These are phyloP conservation scores for Escovopsis weberi DNA, from an alignment of 2,329 filamentous ascomycete genomes.

Conservation along the genomic window DNA sequence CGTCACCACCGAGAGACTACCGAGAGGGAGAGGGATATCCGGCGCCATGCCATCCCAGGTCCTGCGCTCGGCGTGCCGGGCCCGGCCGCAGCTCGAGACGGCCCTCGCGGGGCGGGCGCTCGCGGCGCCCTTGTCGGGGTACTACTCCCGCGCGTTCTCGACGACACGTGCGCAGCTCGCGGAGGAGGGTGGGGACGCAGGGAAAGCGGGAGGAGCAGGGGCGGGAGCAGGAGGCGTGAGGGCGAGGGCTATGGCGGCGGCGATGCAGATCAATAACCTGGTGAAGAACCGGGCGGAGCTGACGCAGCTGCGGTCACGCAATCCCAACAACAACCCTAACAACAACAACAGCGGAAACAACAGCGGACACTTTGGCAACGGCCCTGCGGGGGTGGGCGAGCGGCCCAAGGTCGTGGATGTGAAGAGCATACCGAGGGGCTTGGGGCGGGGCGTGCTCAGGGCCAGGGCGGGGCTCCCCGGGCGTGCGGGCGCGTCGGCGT, in stretches of 20 bases:
- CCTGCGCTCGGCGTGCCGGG: slow-evolving; percentile 23
- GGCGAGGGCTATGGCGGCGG: slow-evolving; percentile 19
- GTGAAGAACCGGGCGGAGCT: slow-evolving; percentile 12
- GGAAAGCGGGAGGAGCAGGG: slow-evolving; percentile 1
- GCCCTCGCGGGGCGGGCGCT: too few relatives aligned
- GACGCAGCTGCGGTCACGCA: too few relatives aligned
- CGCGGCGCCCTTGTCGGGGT: too few relatives aligned
- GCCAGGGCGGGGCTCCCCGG: slow-evolving; percentile 14
- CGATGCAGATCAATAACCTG: slow-evolving; percentile 20
- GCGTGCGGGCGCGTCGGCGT: not conserved
- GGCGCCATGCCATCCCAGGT: slow-evolving; percentile 23
- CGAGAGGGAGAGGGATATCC: too few relatives aligned
- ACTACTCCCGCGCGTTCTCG: slow-evolving; percentile 23
- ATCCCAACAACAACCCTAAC: too few relatives aligned
- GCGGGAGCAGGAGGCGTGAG: slow-evolving; percentile 14
- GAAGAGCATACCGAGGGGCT: slow-evolving; percentile 20
- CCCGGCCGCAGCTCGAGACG: slow-evolving; percentile 20
- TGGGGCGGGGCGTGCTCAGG: slow-evolving; percentile 7
- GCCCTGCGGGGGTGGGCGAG: slow-evolving; percentile 3
- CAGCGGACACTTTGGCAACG: too few relatives aligned
- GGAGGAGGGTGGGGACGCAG: slow-evolving; percentile 12
- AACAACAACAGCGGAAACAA: too few relatives aligned
- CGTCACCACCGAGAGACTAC: too few relatives aligned
- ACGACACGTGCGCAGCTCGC: slow-evolving; percentile 21
- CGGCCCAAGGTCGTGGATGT: slow-evolving; percentile 25